Conservation (phyloP, 148 eudicot species). For the Arctostaphylos glauca region DNA sequence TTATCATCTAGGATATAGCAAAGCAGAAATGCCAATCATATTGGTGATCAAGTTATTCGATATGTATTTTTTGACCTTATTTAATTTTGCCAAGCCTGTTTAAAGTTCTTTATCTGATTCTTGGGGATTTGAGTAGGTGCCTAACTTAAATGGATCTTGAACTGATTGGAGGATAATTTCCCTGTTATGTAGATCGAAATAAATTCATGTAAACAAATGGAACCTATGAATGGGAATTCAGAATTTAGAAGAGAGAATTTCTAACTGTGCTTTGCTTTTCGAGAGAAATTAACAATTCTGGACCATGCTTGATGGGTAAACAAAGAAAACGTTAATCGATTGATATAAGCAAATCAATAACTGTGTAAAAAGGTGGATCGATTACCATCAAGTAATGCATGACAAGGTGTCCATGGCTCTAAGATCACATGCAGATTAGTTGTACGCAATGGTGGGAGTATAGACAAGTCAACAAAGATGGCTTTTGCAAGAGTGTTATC, state of each 20-base stretch:
- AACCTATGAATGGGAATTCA: background rate
- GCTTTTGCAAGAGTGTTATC: too few relatives aligned
- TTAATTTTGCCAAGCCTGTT: background rate
- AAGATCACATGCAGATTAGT: too few relatives aligned
- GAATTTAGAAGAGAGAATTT: background rate
- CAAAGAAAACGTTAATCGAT: background rate
- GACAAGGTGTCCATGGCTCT: too few relatives aligned
- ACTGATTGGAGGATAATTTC: background rate
- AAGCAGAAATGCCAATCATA: background rate
- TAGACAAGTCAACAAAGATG: too few relatives aligned
- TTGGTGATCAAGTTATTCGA: background rate
- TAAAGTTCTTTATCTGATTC: background rate
- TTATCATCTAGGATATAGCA: background rate
- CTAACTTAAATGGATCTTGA: background rate
- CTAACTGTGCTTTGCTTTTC: background rate
- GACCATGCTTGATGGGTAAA: background rate
- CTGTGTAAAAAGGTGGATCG: too few relatives aligned
- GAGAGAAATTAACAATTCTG: background rate
- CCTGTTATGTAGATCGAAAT: too few relatives aligned
- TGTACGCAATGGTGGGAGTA: too few relatives aligned
- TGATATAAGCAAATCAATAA: too few relatives aligned
- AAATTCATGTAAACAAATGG: background rate
- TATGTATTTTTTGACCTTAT: background rate
- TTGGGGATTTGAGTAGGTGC: background rate
- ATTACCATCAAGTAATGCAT: too few relatives aligned